Percentiles rank a stretch among this genome's conserved stretches.
Conservation (phyloP, 2,329 filamentous ascomycete species). For the Aspergillus caelatus region DNA sequence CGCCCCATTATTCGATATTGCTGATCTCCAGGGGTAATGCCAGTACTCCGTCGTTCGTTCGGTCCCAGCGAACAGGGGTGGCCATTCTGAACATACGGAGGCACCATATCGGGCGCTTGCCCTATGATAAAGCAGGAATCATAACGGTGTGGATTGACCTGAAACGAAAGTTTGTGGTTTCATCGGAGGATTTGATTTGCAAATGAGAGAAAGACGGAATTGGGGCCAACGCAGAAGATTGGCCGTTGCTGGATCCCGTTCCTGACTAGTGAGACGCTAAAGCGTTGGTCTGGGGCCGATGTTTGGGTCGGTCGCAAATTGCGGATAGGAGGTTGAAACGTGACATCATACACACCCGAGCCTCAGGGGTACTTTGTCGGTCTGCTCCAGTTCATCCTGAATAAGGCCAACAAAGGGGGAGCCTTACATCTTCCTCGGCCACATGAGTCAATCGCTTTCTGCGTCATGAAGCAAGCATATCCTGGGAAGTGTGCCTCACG, state of each 20-base stretch:
- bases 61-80: slow-evolving; percentile 2
- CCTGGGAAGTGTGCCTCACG: background rate
- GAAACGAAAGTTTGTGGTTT: background rate
- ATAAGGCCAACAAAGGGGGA: background rate
- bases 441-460: background rate
- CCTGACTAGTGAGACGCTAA: slow-evolving; percentile 11
- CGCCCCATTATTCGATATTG: slow-evolving; percentile 6
- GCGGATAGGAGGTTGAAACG: slow-evolving; percentile 9
- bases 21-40: slow-evolving; percentile 14
- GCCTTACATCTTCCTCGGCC: background rate
- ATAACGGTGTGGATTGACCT: slow-evolving; percentile 1
- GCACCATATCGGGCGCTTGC: slow-evolving; percentile 2
- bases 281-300: slow-evolving; percentile 2
- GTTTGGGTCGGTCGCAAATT: slow-evolving; percentile 8
- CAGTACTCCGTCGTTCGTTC: slow-evolving; percentile 12
- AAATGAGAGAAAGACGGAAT: slow-evolving; percentile 4
- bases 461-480: background rate
- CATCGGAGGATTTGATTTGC: background rate
- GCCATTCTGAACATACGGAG: slow-evolving; percentile 1
- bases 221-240: background rate
- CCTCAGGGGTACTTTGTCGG: background rate
- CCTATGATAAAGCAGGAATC: slow-evolving; percentile 3
- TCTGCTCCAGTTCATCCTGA: background rate
- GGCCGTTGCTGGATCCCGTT: background rate
- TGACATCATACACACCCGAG: slow-evolving; percentile 9